phyloP scores from a whole-genome alignment of 345 rosid species.

The Eutrema heterophyllum region DNA sequence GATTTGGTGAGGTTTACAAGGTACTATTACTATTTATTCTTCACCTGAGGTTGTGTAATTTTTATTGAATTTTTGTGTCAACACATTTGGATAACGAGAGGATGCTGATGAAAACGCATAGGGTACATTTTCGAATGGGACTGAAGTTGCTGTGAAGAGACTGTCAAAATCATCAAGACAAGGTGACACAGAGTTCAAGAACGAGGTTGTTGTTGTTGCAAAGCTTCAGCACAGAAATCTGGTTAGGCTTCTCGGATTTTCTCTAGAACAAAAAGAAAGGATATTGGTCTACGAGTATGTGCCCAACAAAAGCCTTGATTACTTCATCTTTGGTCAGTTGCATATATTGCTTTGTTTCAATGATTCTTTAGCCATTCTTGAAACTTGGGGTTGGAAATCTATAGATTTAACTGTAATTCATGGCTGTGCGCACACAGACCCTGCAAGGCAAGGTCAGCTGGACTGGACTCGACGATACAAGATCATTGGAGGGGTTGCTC shows the following conservation, averaged over 20 bases:
- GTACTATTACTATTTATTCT: slow-evolving; percentile 13
- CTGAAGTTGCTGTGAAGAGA: slow-evolving; percentile 27
- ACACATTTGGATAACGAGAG: background rate
- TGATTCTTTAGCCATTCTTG: background rate
- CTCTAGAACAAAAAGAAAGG: slow-evolving; percentile 23
- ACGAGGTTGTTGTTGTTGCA: slow-evolving; percentile 30
- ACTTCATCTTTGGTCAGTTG: slow-evolving; percentile 25
- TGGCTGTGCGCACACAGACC: slow-evolving; percentile 37
- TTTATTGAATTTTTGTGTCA: background rate
- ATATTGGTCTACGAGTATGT: slow-evolving; percentile 27
- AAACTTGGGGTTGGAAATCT: background rate
- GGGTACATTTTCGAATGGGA: slow-evolving; percentile 21
- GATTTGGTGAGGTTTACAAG: slow-evolving; percentile 61
- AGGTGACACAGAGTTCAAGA: slow-evolving; percentile 28
- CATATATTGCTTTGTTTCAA: background rate
- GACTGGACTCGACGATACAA: slow-evolving; percentile 46
- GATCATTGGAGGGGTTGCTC: slow-evolving; percentile 43
- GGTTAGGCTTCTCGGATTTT: slow-evolving; percentile 24
- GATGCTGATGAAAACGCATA: background rate
- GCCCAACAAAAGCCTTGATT: slow-evolving; percentile 32
- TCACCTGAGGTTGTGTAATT: background rate
- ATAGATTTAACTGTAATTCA: background rate
- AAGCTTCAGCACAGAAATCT: slow-evolving; percentile 27
- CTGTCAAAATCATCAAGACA: slow-evolving; percentile 26
- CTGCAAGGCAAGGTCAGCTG: slow-evolving; percentile 20